Conservation (phyloP, 2,329 filamentous ascomycete genomes). For the Neurospora sp. region DNA sequence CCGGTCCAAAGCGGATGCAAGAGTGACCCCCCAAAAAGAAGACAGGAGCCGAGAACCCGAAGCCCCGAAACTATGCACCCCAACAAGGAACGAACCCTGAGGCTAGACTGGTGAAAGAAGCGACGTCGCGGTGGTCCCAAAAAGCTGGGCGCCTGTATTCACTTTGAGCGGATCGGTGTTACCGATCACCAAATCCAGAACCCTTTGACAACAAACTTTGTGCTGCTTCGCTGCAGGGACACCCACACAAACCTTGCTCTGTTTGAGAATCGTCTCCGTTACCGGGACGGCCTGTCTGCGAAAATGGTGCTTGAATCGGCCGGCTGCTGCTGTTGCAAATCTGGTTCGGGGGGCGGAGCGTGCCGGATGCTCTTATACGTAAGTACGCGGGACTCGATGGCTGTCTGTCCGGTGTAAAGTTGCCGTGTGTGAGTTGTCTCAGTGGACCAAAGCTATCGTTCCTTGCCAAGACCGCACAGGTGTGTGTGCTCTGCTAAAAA, state of each 20-base stretch:
- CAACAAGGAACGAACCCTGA: not conserved
- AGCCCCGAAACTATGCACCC: not conserved
- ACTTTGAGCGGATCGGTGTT: constrained; percentile 7
- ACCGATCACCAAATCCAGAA: constrained; percentile 2
- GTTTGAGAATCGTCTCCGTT: not conserved
- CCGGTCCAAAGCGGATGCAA: not conserved
- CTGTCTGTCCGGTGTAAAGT: not conserved
- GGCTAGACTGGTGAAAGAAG: not conserved
- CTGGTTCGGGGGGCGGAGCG: not conserved
- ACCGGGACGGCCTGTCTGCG: not conserved
- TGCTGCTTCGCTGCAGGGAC: constrained; percentile 7
- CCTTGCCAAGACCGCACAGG: constrained; percentile 14
- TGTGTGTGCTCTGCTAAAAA: constrained; percentile 5
- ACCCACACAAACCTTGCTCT: constrained; percentile 5
- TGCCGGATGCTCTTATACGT: not conserved
- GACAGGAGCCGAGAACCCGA: not conserved
- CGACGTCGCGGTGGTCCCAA: constrained; percentile 1
- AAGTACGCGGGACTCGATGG: not conserved
- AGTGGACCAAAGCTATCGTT: constrained; percentile 12
- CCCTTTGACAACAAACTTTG: constrained; percentile 6
- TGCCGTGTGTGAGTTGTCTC: constrained; percentile 8
- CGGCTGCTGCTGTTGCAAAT: constrained; percentile 2
- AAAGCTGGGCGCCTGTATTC: constrained; percentile 10
- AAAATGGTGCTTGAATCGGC: constrained; percentile 1
- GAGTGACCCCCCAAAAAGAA: not conserved